Evolutionary conservation across 768 basidiomycete species (phyloP), one percentile per base, ranked within the genome.

Genomic region (Nidularia sp.): DNA sequence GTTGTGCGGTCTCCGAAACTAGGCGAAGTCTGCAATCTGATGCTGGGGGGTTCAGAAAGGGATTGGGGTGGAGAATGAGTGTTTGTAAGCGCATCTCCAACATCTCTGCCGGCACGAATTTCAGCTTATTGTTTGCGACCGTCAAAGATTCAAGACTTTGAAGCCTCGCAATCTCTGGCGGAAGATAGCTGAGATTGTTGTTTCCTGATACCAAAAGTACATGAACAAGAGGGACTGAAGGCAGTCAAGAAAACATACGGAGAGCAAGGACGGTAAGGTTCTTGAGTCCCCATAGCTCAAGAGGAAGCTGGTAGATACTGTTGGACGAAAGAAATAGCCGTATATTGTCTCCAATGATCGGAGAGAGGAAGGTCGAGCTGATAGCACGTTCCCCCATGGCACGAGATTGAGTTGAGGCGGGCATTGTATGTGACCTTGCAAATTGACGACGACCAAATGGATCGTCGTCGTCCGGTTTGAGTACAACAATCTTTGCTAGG

Each of bases 81-180:
- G 62, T 70, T 15, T 61, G 60, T 1, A 88, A 69, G n/a, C 62
- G 70, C 78, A 88, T 81, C 32, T 67, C 61, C n/a, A 76, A 63
- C 61, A 90, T 76, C 60, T 90, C 86, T 5, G 83, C 76, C 10
- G 88, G 88, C 0, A 90, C 64, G 62, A 78, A 86, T 50, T 62
- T 58, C 2, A 90, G 66, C 33, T 67, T 63, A 62, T 90, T 90
- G 49, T 75, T 72, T 0, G 84, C 72, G 3, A 90, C 58, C 53
- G 88, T 85, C 5, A 90, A 72, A 43, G 83, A 78, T 47, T 71
- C 70, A 2, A 90, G 74, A 47, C 77, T 76, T 6, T 60, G 68
- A 13, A 90, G 70, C 5, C 68, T 69, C 15, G 65, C 70, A 34
- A 90, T 84, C 48, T 86, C 85, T 0, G 88, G 80, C 1, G 88